These are phyloP conservation scores for Postia placenta DNA, from an alignment of 768 basidiomycete genomes.

Conservation along the genomic window DNA sequence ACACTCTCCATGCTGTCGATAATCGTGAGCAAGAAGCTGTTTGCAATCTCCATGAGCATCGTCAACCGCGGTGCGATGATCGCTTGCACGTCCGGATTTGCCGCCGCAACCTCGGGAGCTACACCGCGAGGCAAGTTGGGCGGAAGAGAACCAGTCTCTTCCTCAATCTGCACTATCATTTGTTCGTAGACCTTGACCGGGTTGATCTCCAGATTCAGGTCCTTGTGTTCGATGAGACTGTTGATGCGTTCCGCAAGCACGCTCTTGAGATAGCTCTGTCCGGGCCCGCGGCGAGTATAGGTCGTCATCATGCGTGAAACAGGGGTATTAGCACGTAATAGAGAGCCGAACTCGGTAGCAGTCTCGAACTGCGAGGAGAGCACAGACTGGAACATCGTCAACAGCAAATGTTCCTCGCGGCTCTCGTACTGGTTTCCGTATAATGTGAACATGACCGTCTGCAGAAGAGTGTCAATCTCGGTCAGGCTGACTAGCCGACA, in stretches of 20 bases:
- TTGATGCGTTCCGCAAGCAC: slow-evolving; percentile 98
- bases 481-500: slow-evolving; percentile 94
- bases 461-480: slow-evolving; percentile 97
- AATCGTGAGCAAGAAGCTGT: slow-evolving; percentile 94
- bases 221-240: slow-evolving; percentile 98
- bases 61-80: slow-evolving; percentile 96
- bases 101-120: slow-evolving; percentile 88
- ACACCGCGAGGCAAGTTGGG: slow-evolving; percentile 90
- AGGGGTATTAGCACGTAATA: slow-evolving; percentile 96
- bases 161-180: slow-evolving; percentile 98
- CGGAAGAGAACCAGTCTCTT: slow-evolving; percentile 90
- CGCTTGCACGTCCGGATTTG: slow-evolving; percentile 93
- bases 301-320: slow-evolving; percentile 99
- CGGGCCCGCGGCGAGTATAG: slow-evolving; percentile 96
- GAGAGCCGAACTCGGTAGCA: slow-evolving; percentile 97
- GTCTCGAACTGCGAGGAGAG: slow-evolving; percentile 99
- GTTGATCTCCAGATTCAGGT: slow-evolving; percentile 98
- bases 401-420: slow-evolving; percentile 95
- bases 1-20: slow-evolving; percentile 98
- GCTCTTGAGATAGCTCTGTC: slow-evolving; percentile 96
- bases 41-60: slow-evolving; percentile 99
- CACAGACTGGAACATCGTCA: slow-evolving; percentile 99
- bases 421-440: slow-evolving; percentile 88
- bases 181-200: slow-evolving; percentile 99
- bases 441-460: slow-evolving; percentile 99